Conservation (phyloP, 2,329 filamentous ascomycete genomes). For the Trichothecium sympodiale region DNA sequence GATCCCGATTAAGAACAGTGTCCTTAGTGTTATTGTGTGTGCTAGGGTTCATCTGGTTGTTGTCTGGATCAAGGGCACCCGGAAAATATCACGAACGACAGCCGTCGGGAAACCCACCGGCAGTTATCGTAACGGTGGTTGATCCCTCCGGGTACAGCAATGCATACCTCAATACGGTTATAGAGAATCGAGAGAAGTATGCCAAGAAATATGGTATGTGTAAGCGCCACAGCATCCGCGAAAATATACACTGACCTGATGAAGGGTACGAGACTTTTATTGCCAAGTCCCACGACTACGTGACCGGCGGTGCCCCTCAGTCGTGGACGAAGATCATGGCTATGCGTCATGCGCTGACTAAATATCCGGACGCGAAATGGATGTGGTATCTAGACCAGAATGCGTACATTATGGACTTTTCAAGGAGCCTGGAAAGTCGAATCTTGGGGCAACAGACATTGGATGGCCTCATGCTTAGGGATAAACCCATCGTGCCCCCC, state of each 20-base stretch:
- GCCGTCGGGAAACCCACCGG: constrained; percentile 45
- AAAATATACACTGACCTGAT: neutral
- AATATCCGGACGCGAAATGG: constrained; percentile 64
- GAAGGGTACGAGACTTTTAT: constrained; percentile 75
- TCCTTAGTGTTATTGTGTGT: constrained; percentile 43
- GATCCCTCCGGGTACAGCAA: constrained; percentile 55
- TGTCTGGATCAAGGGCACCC: constrained; percentile 28
- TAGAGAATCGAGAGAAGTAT: constrained; percentile 75
- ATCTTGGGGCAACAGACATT: constrained; percentile 58
- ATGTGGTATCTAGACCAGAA: constrained; percentile 84
- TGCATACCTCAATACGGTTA: constrained; percentile 61
- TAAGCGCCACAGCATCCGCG: neutral
- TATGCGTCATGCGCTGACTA: constrained; percentile 76
- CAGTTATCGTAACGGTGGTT: constrained; percentile 77
- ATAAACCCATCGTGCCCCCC: constrained; percentile 80
- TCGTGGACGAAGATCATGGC: constrained; percentile 76
- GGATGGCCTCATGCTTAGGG: constrained; percentile 71
- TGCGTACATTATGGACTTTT: constrained; percentile 79
- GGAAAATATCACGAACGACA: constrained; percentile 22
- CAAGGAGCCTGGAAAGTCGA: constrained; percentile 55
- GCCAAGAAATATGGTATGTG: constrained; percentile 71
- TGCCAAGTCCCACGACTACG: constrained; percentile 65
- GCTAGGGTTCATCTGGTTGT: constrained; percentile 48
- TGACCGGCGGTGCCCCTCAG: constrained; percentile 45
- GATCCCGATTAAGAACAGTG: constrained; percentile 50